Conservation (phyloP, 2,329 filamentous ascomycete species). For the Penicillium sclerotigenum region DNA sequence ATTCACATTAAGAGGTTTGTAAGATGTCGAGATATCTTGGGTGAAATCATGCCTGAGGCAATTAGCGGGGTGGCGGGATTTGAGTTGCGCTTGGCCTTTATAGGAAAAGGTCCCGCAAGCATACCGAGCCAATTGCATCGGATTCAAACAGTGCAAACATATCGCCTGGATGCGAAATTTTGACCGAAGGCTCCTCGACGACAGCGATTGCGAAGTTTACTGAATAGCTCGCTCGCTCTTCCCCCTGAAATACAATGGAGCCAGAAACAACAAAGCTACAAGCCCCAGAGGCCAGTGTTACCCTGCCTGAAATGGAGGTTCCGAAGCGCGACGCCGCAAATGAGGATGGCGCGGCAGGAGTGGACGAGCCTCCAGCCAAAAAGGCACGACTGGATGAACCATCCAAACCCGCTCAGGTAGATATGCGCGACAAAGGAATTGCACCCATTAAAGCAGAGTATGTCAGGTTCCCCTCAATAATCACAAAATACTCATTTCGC, state of each 20-base stretch:
- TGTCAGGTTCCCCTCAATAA: background rate
- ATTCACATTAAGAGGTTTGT: no score
- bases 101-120: background rate
- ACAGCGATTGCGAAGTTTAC: background rate
- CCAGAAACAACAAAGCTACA: conserved; percentile 1
- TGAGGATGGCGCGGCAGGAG: conserved; percentile 15
- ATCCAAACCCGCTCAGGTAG: conserved; percentile 23
- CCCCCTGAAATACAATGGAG: background rate
- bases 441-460: conserved; percentile 70
- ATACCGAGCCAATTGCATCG: background rate
- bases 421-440: conserved; percentile 52
- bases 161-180: conserved; percentile 14
- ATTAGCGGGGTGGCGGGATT: background rate
- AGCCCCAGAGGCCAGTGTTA: conserved; percentile 6
- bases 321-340: conserved; percentile 22
- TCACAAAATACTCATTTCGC: background rate
- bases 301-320: conserved; percentile 12
- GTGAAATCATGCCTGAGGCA: background rate
- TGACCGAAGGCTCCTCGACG: conserved; percentile 5
- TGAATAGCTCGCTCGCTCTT: background rate
- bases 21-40: no score
- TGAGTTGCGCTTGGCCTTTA: background rate
- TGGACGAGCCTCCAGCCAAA: conserved; percentile 54
- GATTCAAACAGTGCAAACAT: conserved; percentile 26
- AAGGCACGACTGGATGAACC: conserved; percentile 55